phyloP scores from a whole-genome alignment of 1,284 basidiomycete genomes.

The Abortiporus biennis region DNA sequence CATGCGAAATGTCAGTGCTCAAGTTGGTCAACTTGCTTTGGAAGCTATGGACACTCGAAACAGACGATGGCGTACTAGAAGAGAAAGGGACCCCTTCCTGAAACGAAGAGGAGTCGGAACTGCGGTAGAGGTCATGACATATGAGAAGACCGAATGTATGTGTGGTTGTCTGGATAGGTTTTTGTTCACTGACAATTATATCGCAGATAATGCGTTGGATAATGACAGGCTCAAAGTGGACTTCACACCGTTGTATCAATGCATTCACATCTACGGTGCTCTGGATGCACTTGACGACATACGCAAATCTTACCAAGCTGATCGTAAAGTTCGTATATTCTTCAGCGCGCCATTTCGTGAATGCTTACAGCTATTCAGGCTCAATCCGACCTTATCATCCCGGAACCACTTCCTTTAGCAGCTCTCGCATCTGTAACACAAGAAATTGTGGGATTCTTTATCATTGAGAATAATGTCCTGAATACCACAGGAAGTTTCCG shows the following conservation, averaged over 20 bases:
- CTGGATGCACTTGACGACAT: constrained; percentile 87
- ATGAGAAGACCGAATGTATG: constrained; percentile 91
- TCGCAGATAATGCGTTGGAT: constrained; percentile 82
- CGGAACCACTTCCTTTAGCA: constrained; percentile 47
- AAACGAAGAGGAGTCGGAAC: constrained; percentile 86
- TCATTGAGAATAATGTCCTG: constrained; percentile 92
- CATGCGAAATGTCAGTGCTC: constrained; percentile 83
- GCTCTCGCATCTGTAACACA: constrained; percentile 68
- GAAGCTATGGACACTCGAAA: constrained; percentile 87
- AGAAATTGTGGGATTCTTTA: constrained; percentile 98
- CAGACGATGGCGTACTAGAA: constrained; percentile 77
- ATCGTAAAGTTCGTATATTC: constrained; percentile 66
- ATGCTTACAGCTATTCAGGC: constrained; percentile 46
- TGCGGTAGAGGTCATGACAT: constrained; percentile 89
- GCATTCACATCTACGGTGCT: constrained; percentile 95
- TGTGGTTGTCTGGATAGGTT: constrained; percentile 9
- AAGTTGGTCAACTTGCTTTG: constrained; percentile 85
- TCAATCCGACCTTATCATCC: constrained; percentile 94
- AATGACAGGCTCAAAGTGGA: constrained; percentile 88
- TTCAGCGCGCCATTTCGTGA: background rate
- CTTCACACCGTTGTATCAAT: constrained; percentile 94
- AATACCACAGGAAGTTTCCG: constrained; percentile 85
- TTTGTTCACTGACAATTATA: no score
- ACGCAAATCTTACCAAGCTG: constrained; percentile 90
- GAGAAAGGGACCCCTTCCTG: constrained; percentile 74